phyloP scores from a whole-genome alignment of 1,284 basidiomycete genomes.

The Rhodotorula glutinis region DNA sequence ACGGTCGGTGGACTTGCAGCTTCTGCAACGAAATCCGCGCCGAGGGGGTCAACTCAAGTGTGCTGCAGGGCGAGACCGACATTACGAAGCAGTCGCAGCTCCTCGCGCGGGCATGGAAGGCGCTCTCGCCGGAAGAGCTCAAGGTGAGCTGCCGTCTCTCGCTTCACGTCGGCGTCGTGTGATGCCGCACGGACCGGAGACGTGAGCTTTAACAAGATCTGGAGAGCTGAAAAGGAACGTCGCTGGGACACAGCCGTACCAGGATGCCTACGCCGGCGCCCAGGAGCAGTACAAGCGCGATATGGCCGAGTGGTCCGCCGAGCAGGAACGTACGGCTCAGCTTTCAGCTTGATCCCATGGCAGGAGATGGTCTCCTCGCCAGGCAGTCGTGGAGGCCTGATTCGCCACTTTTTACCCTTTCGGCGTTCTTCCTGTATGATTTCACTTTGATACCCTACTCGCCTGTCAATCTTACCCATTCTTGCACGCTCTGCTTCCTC shows the following conservation, averaged over 20 bases:
- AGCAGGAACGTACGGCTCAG: constrained; percentile 1
- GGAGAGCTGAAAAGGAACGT: too few relatives aligned
- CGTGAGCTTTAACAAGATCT: too few relatives aligned
- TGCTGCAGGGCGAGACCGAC: constrained; percentile 21
- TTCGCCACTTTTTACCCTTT: too few relatives aligned
- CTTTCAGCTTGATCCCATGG: not conserved
- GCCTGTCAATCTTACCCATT: not conserved
- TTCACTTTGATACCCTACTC: not conserved
- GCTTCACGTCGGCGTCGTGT: too few relatives aligned
- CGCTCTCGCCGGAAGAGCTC: constrained; percentile 19
- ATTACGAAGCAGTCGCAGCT: constrained; percentile 28
- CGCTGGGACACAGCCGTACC: constrained; percentile 18
- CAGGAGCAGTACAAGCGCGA: constrained; percentile 19
- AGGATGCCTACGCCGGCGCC: constrained; percentile 19
- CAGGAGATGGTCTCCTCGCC: too few relatives aligned
- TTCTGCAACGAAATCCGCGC: constrained; percentile 21
- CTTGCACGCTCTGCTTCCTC: too few relatives aligned
- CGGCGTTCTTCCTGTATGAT: too few relatives aligned
- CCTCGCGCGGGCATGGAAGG: constrained; percentile 26
- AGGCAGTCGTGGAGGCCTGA: too few relatives aligned
- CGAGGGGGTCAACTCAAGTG: constrained; percentile 5
- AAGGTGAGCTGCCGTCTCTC: constrained; percentile 34
- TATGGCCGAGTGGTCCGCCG: constrained; percentile 25
- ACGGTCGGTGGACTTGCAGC: not conserved
- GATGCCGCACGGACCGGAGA: too few relatives aligned